Percentiles rank a stretch among this genome's conserved stretches.
phyloP scores from a whole-genome alignment of 1,139 yeast species.

The Kodamaea derodonti region DNA sequence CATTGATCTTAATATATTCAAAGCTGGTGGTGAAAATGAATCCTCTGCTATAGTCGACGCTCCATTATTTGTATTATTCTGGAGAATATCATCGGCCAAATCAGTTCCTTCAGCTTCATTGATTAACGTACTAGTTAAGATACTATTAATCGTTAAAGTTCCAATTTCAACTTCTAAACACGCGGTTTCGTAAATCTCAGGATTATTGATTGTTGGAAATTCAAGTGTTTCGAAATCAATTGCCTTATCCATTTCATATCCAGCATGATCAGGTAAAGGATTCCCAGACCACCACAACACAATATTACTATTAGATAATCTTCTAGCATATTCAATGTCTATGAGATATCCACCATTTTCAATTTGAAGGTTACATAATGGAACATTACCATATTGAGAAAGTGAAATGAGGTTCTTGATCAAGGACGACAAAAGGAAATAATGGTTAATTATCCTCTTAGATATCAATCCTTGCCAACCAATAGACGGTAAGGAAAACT shows the following conservation, averaged over 20 bases:
- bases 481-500: constrained; percentile 64
- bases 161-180: constrained; percentile 78
- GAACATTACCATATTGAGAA: constrained; percentile 74
- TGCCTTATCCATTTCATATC: constrained; percentile 61
- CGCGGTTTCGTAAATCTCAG: constrained; percentile 76
- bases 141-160: constrained; percentile 79
- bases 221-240: constrained; percentile 57
- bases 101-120: constrained; percentile 91
- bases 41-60: constrained; percentile 63
- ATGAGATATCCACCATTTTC: constrained; percentile 77
- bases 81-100: constrained; percentile 54
- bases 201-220: constrained; percentile 70
- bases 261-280: constrained; percentile 85
- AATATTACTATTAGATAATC: constrained; percentile 58
- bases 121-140: constrained; percentile 76
- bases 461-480: constrained; percentile 83
- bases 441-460: constrained; percentile 66
- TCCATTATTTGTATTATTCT: constrained; percentile 40
- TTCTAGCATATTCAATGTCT: constrained; percentile 84
- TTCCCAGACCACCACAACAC: constrained; percentile 92
- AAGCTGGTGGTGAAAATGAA: constrained; percentile 76
- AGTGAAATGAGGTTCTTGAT: constrained; percentile 60
- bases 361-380: constrained; percentile 76
- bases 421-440: constrained; percentile 74
- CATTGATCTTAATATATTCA: constrained; percentile 65